Percentiles rank a stretch among this genome's conserved stretches.
These are phyloP conservation scores for Lagenidium giganteum DNA, from an alignment of 352 stramenopile species.

Conservation along the genomic window DNA sequence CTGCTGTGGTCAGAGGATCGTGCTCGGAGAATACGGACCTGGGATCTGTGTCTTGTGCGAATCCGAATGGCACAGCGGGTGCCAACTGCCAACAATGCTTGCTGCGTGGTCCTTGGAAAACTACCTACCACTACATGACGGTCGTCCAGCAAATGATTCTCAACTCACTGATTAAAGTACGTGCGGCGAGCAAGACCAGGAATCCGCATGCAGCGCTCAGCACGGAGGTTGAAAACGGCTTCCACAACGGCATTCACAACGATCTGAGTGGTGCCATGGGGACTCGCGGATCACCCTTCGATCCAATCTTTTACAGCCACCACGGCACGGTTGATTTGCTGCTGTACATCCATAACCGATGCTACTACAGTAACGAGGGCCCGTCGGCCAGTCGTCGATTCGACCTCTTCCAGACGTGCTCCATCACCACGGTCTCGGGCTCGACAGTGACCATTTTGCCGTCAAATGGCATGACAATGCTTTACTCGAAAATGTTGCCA, in stretches of 20 bases:
- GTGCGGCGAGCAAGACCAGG: no score
- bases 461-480: no score
- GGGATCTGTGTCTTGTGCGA: constrained; percentile 13
- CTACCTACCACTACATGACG: constrained; percentile 9
- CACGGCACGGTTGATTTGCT: constrained; percentile 53
- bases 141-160: constrained; percentile 8
- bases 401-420: no score
- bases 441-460: no score
- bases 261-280: constrained; percentile 36
- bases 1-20: no score
- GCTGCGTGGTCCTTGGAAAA: constrained; percentile 13
- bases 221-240: constrained; percentile 29
- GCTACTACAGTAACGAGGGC: no score
- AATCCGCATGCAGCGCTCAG: constrained; percentile 5
- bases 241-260: constrained; percentile 62
- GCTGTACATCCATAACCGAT: constrained; percentile 38
- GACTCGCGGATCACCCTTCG: constrained; percentile 37
- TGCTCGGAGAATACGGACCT: constrained; percentile 1
- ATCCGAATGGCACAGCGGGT: constrained; percentile 9
- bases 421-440: no score
- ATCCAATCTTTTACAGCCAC: constrained; percentile 71
- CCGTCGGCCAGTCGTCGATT: no score
- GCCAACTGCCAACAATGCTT: constrained; percentile 11
- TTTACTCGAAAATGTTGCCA: no score
- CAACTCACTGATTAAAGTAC: constrained; percentile 3